These are phyloP conservation scores for Exophiala sideris DNA, from an alignment of 2,329 filamentous ascomycete genomes.

Conservation along the genomic window DNA sequence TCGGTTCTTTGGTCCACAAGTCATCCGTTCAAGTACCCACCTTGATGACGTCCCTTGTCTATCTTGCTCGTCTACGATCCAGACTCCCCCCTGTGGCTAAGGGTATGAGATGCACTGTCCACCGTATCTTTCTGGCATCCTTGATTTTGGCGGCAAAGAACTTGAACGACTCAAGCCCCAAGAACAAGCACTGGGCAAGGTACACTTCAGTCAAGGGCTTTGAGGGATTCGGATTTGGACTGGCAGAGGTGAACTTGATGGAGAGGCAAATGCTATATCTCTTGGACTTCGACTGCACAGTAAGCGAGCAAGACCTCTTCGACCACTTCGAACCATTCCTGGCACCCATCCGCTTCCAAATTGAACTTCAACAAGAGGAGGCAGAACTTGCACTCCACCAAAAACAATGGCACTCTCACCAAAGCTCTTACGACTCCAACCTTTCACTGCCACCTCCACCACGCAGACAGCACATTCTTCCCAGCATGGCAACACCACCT, in stretches of 20 bases:
- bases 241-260: slow-evolving; percentile 98
- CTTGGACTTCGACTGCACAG: slow-evolving; percentile 88
- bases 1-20: slow-evolving; percentile 81
- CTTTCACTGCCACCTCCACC: slow-evolving; percentile 17
- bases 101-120: slow-evolving; percentile 91
- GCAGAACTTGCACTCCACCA: slow-evolving; percentile 39
- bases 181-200: slow-evolving; percentile 99
- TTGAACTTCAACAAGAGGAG: slow-evolving; percentile 54
- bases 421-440: slow-evolving; percentile 23
- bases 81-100: slow-evolving; percentile 91
- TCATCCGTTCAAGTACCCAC: slow-evolving; percentile 97
- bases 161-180: slow-evolving; percentile 95
- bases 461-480: slow-evolving; percentile 14
- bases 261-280: slow-evolving; percentile 97
- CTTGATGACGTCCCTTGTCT: slow-evolving; percentile 94
- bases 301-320: slow-evolving; percentile 82
- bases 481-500: slow-evolving; percentile 20
- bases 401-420: slow-evolving; percentile 34
- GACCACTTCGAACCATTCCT: slow-evolving; percentile 84
- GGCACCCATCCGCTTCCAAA: slow-evolving; percentile 68
- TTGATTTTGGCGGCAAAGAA: slow-evolving; percentile 80
- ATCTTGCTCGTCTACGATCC: slow-evolving; percentile 77
- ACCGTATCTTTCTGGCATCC: slow-evolving; percentile 82
- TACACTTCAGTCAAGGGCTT: slow-evolving; percentile 76
- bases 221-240: slow-evolving; percentile 81